phyloP scores from a whole-genome alignment of 192 early-diverging fungal genomes.

The Backusella sp. region DNA sequence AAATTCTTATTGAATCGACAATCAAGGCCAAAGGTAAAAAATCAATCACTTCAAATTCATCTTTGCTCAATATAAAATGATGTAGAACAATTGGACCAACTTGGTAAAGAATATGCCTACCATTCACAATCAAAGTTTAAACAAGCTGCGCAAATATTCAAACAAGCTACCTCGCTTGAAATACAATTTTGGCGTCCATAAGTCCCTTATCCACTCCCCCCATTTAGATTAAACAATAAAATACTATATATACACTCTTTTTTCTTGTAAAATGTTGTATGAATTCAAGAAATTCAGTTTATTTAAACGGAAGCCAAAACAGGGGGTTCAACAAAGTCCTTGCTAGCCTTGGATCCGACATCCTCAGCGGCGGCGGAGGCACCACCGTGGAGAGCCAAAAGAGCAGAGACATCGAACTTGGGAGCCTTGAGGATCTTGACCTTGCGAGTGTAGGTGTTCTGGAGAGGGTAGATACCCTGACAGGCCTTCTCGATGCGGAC shows the following conservation, averaged over 20 bases:
- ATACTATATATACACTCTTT: not conserved
- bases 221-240: not conserved
- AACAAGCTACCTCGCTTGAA: slow-evolving; percentile 70
- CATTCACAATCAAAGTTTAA: slow-evolving; percentile 51
- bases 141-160: slow-evolving; percentile 65
- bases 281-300: not conserved
- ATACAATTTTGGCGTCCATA: slow-evolving; percentile 64
- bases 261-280: not conserved
- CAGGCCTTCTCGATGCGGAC: slow-evolving; percentile 96
- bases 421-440: slow-evolving; percentile 99
- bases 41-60: not conserved
- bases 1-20: slow-evolving; percentile 65
- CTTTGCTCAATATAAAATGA: not conserved
- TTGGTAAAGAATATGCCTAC: slow-evolving; percentile 47
- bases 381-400: slow-evolving; percentile 96
- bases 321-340: slow-evolving; percentile 87
- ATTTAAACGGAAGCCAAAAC: slow-evolving; percentile 64
- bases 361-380: slow-evolving; percentile 73
- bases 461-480: slow-evolving; percentile 97
- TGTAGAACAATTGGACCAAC: slow-evolving; percentile 51
- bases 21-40: slow-evolving; percentile 49
- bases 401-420: slow-evolving; percentile 94
- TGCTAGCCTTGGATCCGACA: slow-evolving; percentile 67
- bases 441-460: slow-evolving; percentile 96
- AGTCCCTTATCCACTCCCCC: not conserved